Percentiles rank a stretch among this genome's conserved stretches.
Evolutionary conservation across 306 rosid species (phyloP).

Genomic region (Medicago arabica): DNA sequence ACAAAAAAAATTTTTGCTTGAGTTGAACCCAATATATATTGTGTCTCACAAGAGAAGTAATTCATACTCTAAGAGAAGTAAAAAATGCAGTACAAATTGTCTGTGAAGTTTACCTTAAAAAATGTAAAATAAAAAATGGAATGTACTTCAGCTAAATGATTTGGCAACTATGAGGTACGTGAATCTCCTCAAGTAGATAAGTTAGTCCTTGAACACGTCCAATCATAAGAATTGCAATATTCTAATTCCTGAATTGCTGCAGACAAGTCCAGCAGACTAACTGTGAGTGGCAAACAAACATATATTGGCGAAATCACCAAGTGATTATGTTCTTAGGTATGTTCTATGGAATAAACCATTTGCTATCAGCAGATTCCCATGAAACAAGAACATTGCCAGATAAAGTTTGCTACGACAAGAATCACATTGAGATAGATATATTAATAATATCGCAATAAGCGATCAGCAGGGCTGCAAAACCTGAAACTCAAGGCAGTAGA

Average conservation of each 20-base stretch:
- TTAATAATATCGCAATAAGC: too few species aligned
- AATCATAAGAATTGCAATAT: not conserved
- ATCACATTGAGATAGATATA: too few species aligned
- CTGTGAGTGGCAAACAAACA: not conserved
- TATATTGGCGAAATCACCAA: not conserved
- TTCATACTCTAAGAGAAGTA: not conserved
- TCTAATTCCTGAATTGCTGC: not conserved
- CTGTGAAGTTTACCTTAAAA: too few species aligned
- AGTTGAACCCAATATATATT: too few species aligned
- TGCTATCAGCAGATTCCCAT: not conserved
- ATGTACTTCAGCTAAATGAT: not conserved
- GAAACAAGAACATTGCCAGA: not conserved
- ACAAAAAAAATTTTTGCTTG: too few species aligned
- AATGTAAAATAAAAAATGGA: too few species aligned
- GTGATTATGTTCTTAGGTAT: too few species aligned
- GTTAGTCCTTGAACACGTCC: not conserved
- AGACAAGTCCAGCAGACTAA: slow-evolving; percentile 1
- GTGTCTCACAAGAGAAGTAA: too few species aligned
- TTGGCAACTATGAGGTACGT: slow-evolving; percentile 6
- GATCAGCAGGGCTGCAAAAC: too few species aligned
- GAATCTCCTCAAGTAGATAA: slow-evolving; percentile 12
- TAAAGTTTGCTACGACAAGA: too few species aligned
- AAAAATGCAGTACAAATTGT: not conserved
- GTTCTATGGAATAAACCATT: too few species aligned
- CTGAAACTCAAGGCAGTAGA: too few species aligned